Conservation (phyloP, 306 rosid species). For the Cucurbita pepo region DNA sequence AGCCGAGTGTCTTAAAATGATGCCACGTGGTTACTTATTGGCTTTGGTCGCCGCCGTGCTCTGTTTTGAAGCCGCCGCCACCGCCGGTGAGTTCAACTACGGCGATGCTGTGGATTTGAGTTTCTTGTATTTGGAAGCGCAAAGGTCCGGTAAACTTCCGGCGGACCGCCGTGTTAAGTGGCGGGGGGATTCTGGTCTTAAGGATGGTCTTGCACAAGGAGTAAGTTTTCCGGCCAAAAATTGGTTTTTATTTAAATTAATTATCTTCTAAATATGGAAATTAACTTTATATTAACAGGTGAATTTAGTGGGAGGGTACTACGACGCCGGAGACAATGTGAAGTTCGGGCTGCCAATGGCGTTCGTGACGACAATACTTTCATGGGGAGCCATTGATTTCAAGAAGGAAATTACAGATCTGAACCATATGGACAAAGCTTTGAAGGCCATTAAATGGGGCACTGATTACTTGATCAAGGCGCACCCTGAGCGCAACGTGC, state of each 20-base stretch:
- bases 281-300: conserved; percentile 16
- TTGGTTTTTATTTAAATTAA: background rate
- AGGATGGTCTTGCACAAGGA: conserved; percentile 65
- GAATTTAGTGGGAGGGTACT: conserved; percentile 80
- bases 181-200: conserved; percentile 71
- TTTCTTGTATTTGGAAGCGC: conserved; percentile 70
- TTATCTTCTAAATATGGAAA: too few relatives aligned
- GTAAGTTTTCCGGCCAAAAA: conserved; percentile 10
- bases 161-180: conserved; percentile 36
- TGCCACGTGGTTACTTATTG: conserved; percentile 1
- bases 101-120: conserved; percentile 65
- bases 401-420: conserved; percentile 39
- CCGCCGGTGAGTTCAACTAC: conserved; percentile 28
- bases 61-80: conserved; percentile 10
- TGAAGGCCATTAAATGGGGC: conserved; percentile 75
- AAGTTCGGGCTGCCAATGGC: conserved; percentile 93
- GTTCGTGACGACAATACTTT: conserved; percentile 51
- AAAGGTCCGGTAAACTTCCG: conserved; percentile 62
- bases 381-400: conserved; percentile 79
- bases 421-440: conserved; percentile 41
- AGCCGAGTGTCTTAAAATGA: background rate
- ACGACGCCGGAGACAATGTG: conserved; percentile 93
- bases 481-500: conserved; percentile 66
- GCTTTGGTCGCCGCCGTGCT: conserved; percentile 14
- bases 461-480: conserved; percentile 79